Conservation (phyloP, 1,284 basidiomycete genomes). For the Mycosarcoma maydis region DNA sequence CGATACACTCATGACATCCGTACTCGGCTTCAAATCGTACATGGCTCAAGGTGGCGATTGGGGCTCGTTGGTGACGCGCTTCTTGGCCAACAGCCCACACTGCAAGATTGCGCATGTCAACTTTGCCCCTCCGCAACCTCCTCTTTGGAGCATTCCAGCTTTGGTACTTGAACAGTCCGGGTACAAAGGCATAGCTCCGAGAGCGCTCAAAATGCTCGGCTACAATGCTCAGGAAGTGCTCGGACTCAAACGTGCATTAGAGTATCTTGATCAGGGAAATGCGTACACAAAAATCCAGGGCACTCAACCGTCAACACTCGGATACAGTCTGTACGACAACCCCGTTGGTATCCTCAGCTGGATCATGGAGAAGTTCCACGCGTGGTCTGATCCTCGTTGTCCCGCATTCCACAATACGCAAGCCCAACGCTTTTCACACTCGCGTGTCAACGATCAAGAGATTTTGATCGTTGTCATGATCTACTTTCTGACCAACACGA, state of each 20-base stretch:
- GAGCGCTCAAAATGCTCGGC: conserved; percentile 18
- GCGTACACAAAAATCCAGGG: conserved; percentile 31
- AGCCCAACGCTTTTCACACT: conserved; percentile 9
- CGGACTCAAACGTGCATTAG: conserved; percentile 21
- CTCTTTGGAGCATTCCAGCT: conserved; percentile 25
- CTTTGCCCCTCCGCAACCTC: conserved; percentile 41
- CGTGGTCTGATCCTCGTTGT: conserved; percentile 53
- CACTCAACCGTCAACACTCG: conserved; percentile 30
- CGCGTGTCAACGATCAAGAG: conserved; percentile 45
- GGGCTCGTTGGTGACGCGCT: conserved; percentile 51
- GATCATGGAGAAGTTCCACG: conserved; percentile 53
- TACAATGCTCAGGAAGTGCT: conserved; percentile 28
- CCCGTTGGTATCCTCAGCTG: conserved; percentile 31
- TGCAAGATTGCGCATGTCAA: conserved; percentile 57
- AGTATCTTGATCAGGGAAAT: conserved; percentile 27
- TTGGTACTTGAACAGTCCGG: conserved; percentile 24
- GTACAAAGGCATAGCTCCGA: conserved; percentile 6
- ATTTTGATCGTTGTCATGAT: conserved; percentile 47
- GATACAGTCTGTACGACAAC: conserved; percentile 31
- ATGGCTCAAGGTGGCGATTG: conserved; percentile 59
- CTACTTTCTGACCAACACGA: conserved; percentile 48
- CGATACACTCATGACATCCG: conserved; percentile 53
- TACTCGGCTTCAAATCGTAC: conserved; percentile 48
- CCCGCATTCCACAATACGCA: conserved; percentile 41
- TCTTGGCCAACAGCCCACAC: conserved; percentile 37